These are phyloP conservation scores for Macrophomina pseudophaseolina DNA, from an alignment of 2,329 filamentous ascomycete species.

Conservation along the genomic window DNA sequence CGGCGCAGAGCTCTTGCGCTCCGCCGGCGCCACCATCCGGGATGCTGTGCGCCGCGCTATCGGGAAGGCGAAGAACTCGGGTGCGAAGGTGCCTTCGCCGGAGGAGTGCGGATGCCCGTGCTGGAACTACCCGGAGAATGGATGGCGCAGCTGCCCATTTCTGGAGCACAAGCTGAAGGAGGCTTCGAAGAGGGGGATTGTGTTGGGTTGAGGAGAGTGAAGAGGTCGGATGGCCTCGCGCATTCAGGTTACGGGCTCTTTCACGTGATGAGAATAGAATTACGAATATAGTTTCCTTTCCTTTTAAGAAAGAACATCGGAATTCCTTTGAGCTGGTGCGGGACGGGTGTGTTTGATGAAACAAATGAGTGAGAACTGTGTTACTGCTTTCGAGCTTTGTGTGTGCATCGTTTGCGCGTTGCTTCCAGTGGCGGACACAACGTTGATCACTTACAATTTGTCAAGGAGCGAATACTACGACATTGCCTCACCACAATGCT, in stretches of 20 bases:
- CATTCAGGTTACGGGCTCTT: no score
- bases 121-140: conserved; percentile 5
- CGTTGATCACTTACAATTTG: background rate
- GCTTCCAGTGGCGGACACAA: background rate
- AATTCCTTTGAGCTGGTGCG: no score
- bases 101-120: background rate
- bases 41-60: conserved; percentile 41
- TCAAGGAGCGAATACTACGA: background rate
- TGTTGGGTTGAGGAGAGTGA: background rate
- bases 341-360: no score
- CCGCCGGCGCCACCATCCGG: background rate
- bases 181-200: background rate
- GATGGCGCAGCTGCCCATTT: conserved; percentile 14
- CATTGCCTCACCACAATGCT: background rate
- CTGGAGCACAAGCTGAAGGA: background rate
- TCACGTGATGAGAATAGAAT: no score
- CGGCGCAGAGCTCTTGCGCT: conserved; percentile 11
- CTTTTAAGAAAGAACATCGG: no score
- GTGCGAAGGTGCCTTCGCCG: background rate
- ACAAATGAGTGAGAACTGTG: no score
- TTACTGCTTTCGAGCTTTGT: no score
- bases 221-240: no score
- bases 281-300: no score
- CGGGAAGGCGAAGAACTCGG: conserved; percentile 33
- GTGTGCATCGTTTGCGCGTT: no score